A percentile compares a stretch with the other conserved stretches of the same genome.
Evolutionary conservation across 2,329 filamentous ascomycete species (phyloP).

Genomic region (Claviceps monticola): DNA sequence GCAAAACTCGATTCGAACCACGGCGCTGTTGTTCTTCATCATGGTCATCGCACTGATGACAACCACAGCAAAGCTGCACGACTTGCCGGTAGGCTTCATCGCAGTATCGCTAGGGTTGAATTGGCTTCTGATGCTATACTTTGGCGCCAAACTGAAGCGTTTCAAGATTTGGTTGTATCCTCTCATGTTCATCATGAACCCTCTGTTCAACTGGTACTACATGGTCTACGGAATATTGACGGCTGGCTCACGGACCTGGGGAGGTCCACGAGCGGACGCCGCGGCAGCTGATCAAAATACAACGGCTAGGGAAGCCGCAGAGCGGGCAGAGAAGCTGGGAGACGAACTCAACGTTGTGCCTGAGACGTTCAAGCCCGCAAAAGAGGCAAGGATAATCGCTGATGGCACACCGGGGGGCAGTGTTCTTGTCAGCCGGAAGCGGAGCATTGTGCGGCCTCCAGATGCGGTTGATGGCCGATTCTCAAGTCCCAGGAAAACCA

Average conservation of each 20-base stretch:
- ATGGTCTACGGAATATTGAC: slow-evolving; percentile 97
- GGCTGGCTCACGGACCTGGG: slow-evolving; percentile 88
- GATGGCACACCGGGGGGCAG: slow-evolving; percentile 15
- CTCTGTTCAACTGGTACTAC: slow-evolving; percentile 97
- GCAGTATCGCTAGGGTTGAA: slow-evolving; percentile 85
- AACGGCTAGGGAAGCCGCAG: slow-evolving; percentile 71
- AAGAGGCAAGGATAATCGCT: slow-evolving; percentile 30
- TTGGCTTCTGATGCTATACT: slow-evolving; percentile 93
- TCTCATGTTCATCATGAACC: slow-evolving; percentile 87
- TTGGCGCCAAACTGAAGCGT: slow-evolving; percentile 70
- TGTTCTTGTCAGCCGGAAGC: slow-evolving; percentile 30
- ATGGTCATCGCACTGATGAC: slow-evolving; percentile 77
- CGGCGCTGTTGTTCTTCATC: slow-evolving; percentile 85
- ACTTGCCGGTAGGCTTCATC: slow-evolving; percentile 87
- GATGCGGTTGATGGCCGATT: slow-evolving; percentile 68
- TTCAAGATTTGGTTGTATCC: slow-evolving; percentile 95
- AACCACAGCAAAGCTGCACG: slow-evolving; percentile 61
- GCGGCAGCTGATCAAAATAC: slow-evolving; percentile 63
- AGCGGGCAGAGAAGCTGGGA: slow-evolving; percentile 61
- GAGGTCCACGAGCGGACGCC: slow-evolving; percentile 81
- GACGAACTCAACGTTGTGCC: slow-evolving; percentile 86
- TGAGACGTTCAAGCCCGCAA: slow-evolving; percentile 60
- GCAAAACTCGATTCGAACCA: slow-evolving; percentile 93
- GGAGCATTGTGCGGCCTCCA: slow-evolving; percentile 55
- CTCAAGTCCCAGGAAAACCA: slow-evolving; percentile 38